A percentile compares a stretch with the other conserved stretches of the same genome.
These are phyloP conservation scores for Colletotrichum theobromicola DNA, from an alignment of 2,329 filamentous ascomycete genomes.

Conservation along the genomic window DNA sequence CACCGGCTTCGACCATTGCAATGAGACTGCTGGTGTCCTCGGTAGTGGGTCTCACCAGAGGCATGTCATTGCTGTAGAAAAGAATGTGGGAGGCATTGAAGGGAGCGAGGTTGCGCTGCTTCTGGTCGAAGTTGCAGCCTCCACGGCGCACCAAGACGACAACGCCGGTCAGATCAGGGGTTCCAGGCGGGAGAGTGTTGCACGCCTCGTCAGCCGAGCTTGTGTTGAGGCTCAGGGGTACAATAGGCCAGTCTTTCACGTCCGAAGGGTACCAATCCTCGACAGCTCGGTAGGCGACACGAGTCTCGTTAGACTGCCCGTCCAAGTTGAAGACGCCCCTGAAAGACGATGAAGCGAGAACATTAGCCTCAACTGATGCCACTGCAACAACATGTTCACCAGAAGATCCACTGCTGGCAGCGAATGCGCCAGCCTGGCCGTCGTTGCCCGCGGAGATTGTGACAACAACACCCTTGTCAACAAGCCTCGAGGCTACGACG, in stretches of 20 bases:
- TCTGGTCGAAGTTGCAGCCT: conserved; percentile 38
- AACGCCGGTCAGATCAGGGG: conserved; percentile 42
- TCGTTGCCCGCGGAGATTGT: conserved; percentile 49
- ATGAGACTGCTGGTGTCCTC: neutral
- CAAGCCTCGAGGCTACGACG: conserved; percentile 44
- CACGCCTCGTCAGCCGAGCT: conserved; percentile 38
- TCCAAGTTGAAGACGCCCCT: neutral
- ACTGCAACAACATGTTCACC: conserved; percentile 47
- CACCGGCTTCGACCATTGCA: conserved; percentile 18
- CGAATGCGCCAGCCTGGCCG: conserved; percentile 46
- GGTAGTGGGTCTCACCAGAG: conserved; percentile 10
- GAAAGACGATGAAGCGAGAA: conserved; percentile 12
- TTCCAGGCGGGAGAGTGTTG: conserved; percentile 37
- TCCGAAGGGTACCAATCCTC: conserved; percentile 10
- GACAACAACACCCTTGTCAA: conserved; percentile 44
- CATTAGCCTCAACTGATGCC: conserved; percentile 41
- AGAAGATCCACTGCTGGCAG: conserved; percentile 40
- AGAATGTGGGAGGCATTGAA: conserved; percentile 45
- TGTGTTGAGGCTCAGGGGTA: conserved; percentile 28
- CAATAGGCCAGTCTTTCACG: conserved; percentile 27
- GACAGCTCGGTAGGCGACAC: conserved; percentile 5
- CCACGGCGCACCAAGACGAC: conserved; percentile 48
- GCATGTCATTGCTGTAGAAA: conserved; percentile 39
- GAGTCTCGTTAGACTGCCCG: neutral
- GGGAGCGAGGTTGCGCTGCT: conserved; percentile 40